Percentiles rank a stretch among this genome's conserved stretches.
Conservation (phyloP, 2,329 filamentous ascomycete genomes). For the Fusarium nygamai region DNA sequence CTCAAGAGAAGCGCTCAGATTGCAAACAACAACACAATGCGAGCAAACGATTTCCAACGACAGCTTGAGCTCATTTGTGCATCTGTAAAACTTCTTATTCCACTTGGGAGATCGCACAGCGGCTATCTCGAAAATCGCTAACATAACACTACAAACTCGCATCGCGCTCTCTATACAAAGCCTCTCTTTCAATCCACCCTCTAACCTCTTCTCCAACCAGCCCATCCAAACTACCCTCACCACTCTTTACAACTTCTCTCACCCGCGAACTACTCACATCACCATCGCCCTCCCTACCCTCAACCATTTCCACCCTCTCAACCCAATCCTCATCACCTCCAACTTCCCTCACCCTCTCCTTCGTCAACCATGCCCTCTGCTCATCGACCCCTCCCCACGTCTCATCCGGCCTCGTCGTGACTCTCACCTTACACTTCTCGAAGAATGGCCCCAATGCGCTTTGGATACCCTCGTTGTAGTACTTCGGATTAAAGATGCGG, state of each 20-base stretch:
- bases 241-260: conserved; percentile 62
- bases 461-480: conserved; percentile 66
- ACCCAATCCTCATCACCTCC: conserved; percentile 70
- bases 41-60: too few relatives aligned
- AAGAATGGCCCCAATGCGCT: conserved; percentile 72
- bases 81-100: fast-evolving
- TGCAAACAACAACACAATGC: not conserved
- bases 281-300: conserved; percentile 55
- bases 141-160: not conserved
- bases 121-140: fast-evolving
- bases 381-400: conserved; percentile 63
- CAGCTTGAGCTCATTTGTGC: not conserved
- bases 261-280: conserved; percentile 71
- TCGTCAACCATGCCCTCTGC: conserved; percentile 60
- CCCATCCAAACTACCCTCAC: conserved; percentile 59
- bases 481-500: conserved; percentile 77
- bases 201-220: conserved; percentile 68
- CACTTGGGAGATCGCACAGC: fast-evolving
- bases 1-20: not conserved
- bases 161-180: conserved; percentile 60
- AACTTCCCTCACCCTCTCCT: conserved; percentile 58
- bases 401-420: conserved; percentile 70
- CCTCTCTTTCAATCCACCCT: conserved; percentile 65
- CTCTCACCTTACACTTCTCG: conserved; percentile 66
- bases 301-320: conserved; percentile 67